phyloP scores from a whole-genome alignment of 805 yeast species.

The Candida ovalis region DNA sequence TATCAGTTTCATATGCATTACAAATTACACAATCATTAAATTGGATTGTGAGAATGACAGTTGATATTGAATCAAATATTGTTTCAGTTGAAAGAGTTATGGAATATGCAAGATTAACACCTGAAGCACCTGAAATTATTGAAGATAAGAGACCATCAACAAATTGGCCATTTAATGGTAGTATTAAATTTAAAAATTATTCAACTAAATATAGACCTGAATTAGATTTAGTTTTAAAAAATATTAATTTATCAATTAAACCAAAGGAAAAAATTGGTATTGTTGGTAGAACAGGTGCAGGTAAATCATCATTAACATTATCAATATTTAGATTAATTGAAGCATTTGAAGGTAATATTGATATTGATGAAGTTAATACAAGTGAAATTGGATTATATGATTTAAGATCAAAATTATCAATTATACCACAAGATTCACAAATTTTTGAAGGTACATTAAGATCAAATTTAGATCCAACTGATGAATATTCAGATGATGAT shows the following conservation, averaged over 20 bases:
- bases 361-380: slow-evolving; percentile 68
- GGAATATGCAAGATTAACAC: slow-evolving; percentile 46
- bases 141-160: slow-evolving; percentile 54
- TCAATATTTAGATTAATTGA: slow-evolving; percentile 86
- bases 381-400: slow-evolving; percentile 70
- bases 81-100: slow-evolving; percentile 72
- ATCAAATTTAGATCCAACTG: slow-evolving; percentile 83
- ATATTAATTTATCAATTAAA: slow-evolving; percentile 58
- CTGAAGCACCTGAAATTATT: slow-evolving; percentile 74
- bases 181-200: slow-evolving; percentile 62
- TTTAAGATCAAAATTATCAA: slow-evolving; percentile 70
- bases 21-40: slow-evolving; percentile 90
- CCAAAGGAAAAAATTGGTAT: slow-evolving; percentile 87
- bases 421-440: slow-evolving; percentile 93
- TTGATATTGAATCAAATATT: slow-evolving; percentile 95
- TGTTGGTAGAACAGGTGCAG: slow-evolving; percentile 97
- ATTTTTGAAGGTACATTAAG: slow-evolving; percentile 84
- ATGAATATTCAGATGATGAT: slow-evolving; percentile 62
- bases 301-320: slow-evolving; percentile 80
- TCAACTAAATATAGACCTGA: slow-evolving; percentile 83
- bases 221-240: slow-evolving; percentile 72
- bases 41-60: slow-evolving; percentile 99
- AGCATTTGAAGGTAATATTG: slow-evolving; percentile 56
- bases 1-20: slow-evolving; percentile 88
- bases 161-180: slow-evolving; percentile 74